These are phyloP conservation scores for Truncatella angustata DNA, from an alignment of 2,329 filamentous ascomycete genomes.

Conservation along the genomic window DNA sequence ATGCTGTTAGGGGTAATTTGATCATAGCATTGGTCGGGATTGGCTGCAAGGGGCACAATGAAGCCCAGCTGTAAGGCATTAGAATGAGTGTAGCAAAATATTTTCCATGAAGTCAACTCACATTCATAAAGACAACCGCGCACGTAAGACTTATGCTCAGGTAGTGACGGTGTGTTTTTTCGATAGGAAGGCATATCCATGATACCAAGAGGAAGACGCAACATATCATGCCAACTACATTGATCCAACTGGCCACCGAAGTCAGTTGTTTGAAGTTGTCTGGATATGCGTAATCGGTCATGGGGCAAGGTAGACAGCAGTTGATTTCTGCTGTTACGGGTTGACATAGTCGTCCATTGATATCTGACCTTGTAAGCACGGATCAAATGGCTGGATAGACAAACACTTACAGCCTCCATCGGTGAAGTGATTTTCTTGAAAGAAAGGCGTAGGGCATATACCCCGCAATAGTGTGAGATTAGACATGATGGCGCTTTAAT, in stretches of 20 bases:
- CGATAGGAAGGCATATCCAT: conserved; percentile 76
- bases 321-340: conserved; percentile 45
- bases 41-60: conserved; percentile 77
- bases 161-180: conserved; percentile 91
- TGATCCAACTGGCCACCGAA: conserved; percentile 75
- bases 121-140: conserved; percentile 75
- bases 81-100: conserved; percentile 1
- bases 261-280: conserved; percentile 60
- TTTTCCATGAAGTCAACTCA: conserved; percentile 42
- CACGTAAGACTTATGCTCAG: conserved; percentile 83
- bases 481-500: conserved; percentile 11
- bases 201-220: conserved; percentile 76
- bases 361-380: conserved; percentile 36
- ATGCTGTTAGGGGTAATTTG: conserved; percentile 92
- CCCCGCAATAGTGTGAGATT: conserved; percentile 6
- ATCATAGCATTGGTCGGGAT: conserved; percentile 82
- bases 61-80: conserved; percentile 68
- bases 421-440: conserved; percentile 57
- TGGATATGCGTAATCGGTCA: conserved; percentile 72
- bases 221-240: conserved; percentile 69
- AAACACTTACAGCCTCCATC: conserved; percentile 29
- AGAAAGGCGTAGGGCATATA: conserved; percentile 68
- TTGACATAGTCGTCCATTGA: conserved; percentile 55
- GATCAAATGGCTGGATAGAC: background rate
- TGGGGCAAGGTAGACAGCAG: conserved; percentile 90